Conservation (phyloP, 2,329 filamentous ascomycete species). For the Xylaria multiplex region DNA sequence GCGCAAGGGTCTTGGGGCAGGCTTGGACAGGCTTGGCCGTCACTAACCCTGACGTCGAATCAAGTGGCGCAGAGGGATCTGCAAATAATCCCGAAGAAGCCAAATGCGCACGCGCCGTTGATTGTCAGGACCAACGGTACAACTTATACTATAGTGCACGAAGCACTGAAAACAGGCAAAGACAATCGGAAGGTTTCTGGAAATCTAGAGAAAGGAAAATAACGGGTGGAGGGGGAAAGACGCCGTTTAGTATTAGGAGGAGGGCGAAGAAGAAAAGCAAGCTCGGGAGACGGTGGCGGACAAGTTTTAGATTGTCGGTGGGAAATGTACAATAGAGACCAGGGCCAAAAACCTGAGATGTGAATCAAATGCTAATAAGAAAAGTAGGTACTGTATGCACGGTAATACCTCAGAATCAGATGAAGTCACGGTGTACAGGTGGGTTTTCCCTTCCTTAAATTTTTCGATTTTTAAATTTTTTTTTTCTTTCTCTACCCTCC, state of each 20-base stretch:
- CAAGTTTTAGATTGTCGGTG: constrained; percentile 25
- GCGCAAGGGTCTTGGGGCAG: constrained; percentile 42
- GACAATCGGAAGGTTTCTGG: not conserved
- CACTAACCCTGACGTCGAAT: constrained; percentile 43
- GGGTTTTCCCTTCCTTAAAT: constrained; percentile 18
- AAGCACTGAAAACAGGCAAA: constrained; percentile 11
- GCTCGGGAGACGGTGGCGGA: constrained; percentile 32
- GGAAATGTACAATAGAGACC: constrained; percentile 23
- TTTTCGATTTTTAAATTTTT: not conserved
- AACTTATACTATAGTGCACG: constrained; percentile 9
- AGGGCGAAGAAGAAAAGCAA: constrained; percentile 1
- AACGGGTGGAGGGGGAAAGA: constrained; percentile 17
- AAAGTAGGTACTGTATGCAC: constrained; percentile 12
- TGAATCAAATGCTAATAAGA: constrained; percentile 22
- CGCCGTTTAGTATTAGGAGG: constrained; percentile 14
- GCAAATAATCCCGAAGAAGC: constrained; percentile 28
- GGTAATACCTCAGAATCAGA: constrained; percentile 10
- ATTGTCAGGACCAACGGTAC: constrained; percentile 19
- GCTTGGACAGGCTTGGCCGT: constrained; percentile 45
- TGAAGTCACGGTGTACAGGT: constrained; percentile 31
- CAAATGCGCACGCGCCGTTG: constrained; percentile 23
- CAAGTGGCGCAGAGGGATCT: constrained; percentile 39
- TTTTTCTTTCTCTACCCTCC: not conserved
- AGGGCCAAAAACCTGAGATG: constrained; percentile 29
- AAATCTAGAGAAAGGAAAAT: constrained; percentile 4